phyloP scores from a whole-genome alignment of 176 grass and related monocot genomes.

The Triticum turgidum region DNA sequence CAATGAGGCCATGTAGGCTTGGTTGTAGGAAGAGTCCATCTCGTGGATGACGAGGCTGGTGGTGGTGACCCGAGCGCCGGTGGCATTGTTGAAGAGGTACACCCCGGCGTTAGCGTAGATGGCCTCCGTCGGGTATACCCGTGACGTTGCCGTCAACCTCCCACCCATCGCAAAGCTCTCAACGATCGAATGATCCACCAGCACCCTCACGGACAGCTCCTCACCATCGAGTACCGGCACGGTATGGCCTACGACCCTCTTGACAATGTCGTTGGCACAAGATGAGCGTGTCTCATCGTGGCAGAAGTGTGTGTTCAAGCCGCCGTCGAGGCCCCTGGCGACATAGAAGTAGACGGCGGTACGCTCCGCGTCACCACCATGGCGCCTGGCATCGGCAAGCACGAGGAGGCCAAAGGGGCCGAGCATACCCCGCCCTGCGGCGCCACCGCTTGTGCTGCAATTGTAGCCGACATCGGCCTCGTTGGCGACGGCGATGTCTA shows the following conservation, averaged over 20 bases:
- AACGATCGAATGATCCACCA: slow-evolving; percentile 97
- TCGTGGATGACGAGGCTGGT: neutral
- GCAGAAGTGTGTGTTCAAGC: slow-evolving; percentile 70
- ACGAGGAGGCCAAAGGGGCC: slow-evolving; percentile 62
- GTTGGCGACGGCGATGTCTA: slow-evolving; percentile 3
- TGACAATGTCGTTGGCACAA: slow-evolving; percentile 69
- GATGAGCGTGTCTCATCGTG: slow-evolving; percentile 37
- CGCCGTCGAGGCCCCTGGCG: slow-evolving; percentile 46
- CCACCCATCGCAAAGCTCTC: slow-evolving; percentile 86
- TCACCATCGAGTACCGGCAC: slow-evolving; percentile 74
- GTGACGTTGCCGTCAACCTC: slow-evolving; percentile 66
- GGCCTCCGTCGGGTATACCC: slow-evolving; percentile 83
- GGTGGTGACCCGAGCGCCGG: slow-evolving; percentile 37
- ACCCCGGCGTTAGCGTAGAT: slow-evolving; percentile 68
- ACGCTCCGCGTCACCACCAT: slow-evolving; percentile 30
- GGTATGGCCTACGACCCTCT: slow-evolving; percentile 69
- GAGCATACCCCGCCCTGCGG: slow-evolving; percentile 40
- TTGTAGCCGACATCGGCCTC: neutral
- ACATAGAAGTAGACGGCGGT: slow-evolving; percentile 90
- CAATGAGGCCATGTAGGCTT: slow-evolving; percentile 35
- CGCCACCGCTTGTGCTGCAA: slow-evolving; percentile 58
- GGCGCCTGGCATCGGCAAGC: slow-evolving; percentile 23
- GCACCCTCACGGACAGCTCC: slow-evolving; percentile 52
- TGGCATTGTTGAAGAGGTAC: slow-evolving; percentile 94
- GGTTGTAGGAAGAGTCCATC: slow-evolving; percentile 38